Conservation (phyloP, 1,139 yeast genomes). For the Hemisphaericaspora xylanilytica region DNA sequence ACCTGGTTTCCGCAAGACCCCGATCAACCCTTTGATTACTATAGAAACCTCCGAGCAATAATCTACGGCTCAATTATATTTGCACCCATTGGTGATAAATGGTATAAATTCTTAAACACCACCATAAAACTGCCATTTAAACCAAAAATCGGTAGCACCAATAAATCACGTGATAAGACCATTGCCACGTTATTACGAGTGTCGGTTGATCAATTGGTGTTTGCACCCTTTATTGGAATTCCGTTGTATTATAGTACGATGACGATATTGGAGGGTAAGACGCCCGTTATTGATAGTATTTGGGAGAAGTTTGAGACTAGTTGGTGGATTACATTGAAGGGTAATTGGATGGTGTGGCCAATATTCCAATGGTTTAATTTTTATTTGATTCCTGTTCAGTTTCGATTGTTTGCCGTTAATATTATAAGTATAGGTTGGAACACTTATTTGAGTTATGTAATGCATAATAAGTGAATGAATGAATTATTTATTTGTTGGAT, state of each 20-base stretch:
- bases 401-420: slow-evolving; percentile 68
- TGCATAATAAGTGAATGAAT: slow-evolving; percentile 12
- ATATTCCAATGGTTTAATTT: slow-evolving; percentile 73
- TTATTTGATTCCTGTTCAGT: slow-evolving; percentile 64
- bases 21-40: slow-evolving; percentile 24
- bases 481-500: not conserved
- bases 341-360: slow-evolving; percentile 91
- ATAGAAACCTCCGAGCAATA: slow-evolving; percentile 34
- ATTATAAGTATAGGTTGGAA: slow-evolving; percentile 82
- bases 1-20: slow-evolving; percentile 20
- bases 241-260: slow-evolving; percentile 68
- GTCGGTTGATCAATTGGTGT: slow-evolving; percentile 65
- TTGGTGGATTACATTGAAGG: slow-evolving; percentile 59
- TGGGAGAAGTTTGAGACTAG: slow-evolving; percentile 41
- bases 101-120: slow-evolving; percentile 34
- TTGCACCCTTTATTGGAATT: slow-evolving; percentile 72
- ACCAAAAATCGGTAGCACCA: slow-evolving; percentile 1
- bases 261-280: slow-evolving; percentile 56
- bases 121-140: slow-evolving; percentile 17
- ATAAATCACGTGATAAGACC: slow-evolving; percentile 4
- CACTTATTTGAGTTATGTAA: slow-evolving; percentile 59
- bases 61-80: slow-evolving; percentile 37
- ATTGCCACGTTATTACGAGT: slow-evolving; percentile 47
- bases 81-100: slow-evolving; percentile 43
- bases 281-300: slow-evolving; percentile 26